Conservation (phyloP, 129 eudicot genomes). For the Calendula officinalis region DNA sequence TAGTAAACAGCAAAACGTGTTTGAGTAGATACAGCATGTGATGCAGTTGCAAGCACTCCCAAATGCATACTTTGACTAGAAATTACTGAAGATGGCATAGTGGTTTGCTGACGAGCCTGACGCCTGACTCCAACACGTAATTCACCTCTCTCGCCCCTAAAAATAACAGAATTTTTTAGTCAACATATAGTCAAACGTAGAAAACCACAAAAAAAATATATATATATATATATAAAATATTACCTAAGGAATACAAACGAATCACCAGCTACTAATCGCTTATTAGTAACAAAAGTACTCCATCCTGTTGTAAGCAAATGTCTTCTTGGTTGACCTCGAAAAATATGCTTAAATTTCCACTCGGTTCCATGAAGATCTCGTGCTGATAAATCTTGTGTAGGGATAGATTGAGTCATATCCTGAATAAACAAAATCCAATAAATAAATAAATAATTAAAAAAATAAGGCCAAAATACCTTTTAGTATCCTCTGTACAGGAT, state of each 20-base stretch:
- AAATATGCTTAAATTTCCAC: constrained; percentile 92
- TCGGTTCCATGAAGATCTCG: constrained; percentile 78
- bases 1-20: constrained; percentile 80
- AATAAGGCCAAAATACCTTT: too few relatives aligned
- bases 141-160: constrained; percentile 77
- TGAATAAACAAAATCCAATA: constrained; percentile 24
- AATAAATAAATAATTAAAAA: not conserved
- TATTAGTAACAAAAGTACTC: constrained; percentile 93
- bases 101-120: constrained; percentile 62
- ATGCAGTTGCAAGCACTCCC: constrained; percentile 97
- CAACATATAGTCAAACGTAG: not conserved
- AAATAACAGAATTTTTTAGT: not conserved
- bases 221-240: not conserved
- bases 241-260: constrained; percentile 88
- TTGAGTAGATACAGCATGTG: constrained; percentile 74
- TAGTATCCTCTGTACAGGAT: too few relatives aligned
- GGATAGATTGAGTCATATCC: constrained; percentile 88
- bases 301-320: constrained; percentile 97
- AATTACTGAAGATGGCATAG: constrained; percentile 89
- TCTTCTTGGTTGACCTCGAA: constrained; percentile 96
- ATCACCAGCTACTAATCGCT: constrained; percentile 92
- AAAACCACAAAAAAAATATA: not conserved
- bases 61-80: constrained; percentile 98
- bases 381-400: constrained; percentile 86
- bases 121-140: constrained; percentile 91